A percentile compares a stretch with the other conserved stretches of the same genome.
phyloP scores from a whole-genome alignment of 768 basidiomycete genomes.

The Coprinopsis marcescibilis region DNA sequence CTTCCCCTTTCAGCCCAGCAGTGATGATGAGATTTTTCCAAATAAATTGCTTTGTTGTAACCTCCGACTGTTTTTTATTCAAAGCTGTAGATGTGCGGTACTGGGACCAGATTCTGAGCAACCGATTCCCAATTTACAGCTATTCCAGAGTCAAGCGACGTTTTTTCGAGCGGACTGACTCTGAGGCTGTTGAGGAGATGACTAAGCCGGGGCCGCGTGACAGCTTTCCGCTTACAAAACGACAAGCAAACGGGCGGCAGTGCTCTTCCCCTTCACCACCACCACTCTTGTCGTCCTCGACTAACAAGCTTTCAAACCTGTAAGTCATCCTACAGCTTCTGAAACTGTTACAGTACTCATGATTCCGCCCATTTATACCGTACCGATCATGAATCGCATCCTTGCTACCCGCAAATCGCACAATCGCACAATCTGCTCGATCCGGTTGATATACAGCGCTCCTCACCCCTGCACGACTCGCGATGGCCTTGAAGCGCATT shows the following conservation, averaged over 20 bases:
- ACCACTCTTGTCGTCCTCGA: conserved; percentile 29
- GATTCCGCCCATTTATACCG: conserved; percentile 4
- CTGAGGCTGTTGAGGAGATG: conserved; percentile 19
- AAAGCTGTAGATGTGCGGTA: neutral
- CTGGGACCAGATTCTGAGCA: too few species aligned
- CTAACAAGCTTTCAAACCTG: conserved; percentile 23
- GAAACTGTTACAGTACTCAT: conserved; percentile 9
- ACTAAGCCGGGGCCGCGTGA: conserved; percentile 31
- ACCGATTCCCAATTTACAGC: too few species aligned
- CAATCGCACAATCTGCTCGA: conserved; percentile 40
- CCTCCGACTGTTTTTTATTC: neutral
- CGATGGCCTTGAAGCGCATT: conserved; percentile 98
- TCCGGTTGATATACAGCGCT: conserved; percentile 29
- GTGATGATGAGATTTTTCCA: too few species aligned
- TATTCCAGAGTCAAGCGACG: too few species aligned
- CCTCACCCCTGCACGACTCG: conserved; percentile 21
- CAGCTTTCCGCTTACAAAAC: conserved; percentile 36
- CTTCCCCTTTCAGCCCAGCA: too few species aligned
- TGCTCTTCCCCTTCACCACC: conserved; percentile 46
- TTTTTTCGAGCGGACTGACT: too few species aligned
- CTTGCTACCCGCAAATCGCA: conserved; percentile 15
- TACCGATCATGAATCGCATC: conserved; percentile 29
- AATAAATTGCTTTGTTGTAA: too few species aligned
- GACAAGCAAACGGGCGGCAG: conserved; percentile 34
- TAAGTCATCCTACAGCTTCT: conserved; percentile 22